These are phyloP conservation scores for Eimeria acervulina DNA, from an alignment of 169 alveolate genomes.

Conservation along the genomic window DNA sequence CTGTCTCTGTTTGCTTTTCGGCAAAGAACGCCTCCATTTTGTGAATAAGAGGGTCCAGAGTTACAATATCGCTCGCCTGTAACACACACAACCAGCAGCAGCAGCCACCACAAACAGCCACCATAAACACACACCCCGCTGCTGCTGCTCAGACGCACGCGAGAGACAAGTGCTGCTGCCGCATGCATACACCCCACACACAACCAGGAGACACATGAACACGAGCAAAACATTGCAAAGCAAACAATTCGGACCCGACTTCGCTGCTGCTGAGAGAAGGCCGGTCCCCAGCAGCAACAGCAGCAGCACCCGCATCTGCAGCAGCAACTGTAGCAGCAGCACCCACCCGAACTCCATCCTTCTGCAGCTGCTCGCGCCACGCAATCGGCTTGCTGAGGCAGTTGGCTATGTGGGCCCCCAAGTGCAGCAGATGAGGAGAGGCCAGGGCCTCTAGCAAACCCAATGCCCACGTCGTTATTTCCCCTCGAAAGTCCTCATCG, in stretches of 20 bases:
- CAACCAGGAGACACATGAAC: background rate
- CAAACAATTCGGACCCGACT: background rate
- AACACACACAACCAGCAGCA: background rate
- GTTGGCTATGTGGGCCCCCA: slow-evolving; percentile 69
- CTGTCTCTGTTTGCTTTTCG: slow-evolving; percentile 60
- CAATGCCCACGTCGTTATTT: slow-evolving; percentile 69
- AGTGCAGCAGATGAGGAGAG: slow-evolving; percentile 61
- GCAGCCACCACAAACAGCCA: background rate
- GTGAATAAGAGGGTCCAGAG: slow-evolving; percentile 42
- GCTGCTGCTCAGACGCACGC: background rate
- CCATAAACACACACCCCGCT: background rate
- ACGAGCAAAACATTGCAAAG: background rate
- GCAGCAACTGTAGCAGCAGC: slow-evolving; percentile 2
- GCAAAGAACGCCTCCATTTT: slow-evolving; percentile 36
- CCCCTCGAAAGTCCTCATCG: slow-evolving; percentile 56
- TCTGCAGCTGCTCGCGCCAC: slow-evolving; percentile 66
- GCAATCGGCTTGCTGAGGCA: slow-evolving; percentile 74
- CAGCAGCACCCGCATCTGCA: background rate
- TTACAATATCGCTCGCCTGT: slow-evolving; percentile 72
- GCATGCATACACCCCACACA: background rate
- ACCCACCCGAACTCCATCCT: slow-evolving; percentile 71
- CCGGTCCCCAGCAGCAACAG: background rate
- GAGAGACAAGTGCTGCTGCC: slow-evolving; percentile 2
- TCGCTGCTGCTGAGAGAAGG: background rate
- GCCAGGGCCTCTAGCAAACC: slow-evolving; percentile 65